Evolutionary conservation across 352 stramenopile genomes (phyloP), one percentile per base, ranked within the genome.

Genomic region (Salisapilia sapeloensis): DNA sequence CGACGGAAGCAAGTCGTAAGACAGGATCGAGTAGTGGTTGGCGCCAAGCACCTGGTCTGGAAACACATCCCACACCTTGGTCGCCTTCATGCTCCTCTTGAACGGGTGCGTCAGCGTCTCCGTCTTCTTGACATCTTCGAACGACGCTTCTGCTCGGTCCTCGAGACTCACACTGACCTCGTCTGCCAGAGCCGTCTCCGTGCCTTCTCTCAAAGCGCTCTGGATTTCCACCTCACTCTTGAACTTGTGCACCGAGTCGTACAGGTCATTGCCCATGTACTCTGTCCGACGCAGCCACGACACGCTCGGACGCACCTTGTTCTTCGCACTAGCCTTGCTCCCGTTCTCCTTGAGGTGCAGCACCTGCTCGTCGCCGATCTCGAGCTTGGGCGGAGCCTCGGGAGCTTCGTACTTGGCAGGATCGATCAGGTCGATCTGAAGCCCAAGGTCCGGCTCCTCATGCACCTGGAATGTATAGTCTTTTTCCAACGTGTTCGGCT

Each of bases 401-500:
- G 70, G 66, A 3, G 56, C 70, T 69, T 89, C 60, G 24, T 86
- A 89, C 27, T 86, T 89, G 19, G 64, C 70, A 1, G 74, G 74
- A 23, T 89, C 74, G 27, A 89, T 89, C 33, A 89, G 64, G 32
- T 89, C 74, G 24, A 89, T 83, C 12, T 50, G 58, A 29, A 89
- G 44, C 10, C 74, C 74, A 3, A 89, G 44, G 36, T 84, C 86
- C 12, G 61, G 42, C 34, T 89, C 74, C 41, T 84, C 69, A 45
- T 86, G 72, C 29, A 89, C 71, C 50, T 84, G 67, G 48, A 82
- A 85, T 33, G 61, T 71, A 50, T 85, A 89, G 53, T 89, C 74
- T 53, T 76, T 62, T 40, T 89, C 74, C 22, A 89, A 44, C 14
- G 66, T 56, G 37, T 85, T 86, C 18, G 74, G 74, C 38, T 84